phyloP scores from a whole-genome alignment of 306 rosid species.

The Quercus cerris region DNA sequence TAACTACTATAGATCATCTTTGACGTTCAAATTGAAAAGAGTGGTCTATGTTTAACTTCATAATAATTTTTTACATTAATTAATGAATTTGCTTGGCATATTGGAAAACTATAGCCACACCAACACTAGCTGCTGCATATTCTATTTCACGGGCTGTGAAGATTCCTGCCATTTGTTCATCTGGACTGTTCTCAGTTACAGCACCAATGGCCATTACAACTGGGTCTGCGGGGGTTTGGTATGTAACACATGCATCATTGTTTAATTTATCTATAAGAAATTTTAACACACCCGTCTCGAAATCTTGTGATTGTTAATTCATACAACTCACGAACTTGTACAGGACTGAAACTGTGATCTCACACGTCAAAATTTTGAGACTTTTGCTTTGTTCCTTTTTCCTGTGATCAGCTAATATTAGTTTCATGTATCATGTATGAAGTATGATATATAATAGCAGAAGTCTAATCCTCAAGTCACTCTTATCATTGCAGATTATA shows the following conservation, averaged over 20 bases:
- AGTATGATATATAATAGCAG: neutral
- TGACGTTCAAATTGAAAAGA: neutral
- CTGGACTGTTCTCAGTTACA: constrained; percentile 76
- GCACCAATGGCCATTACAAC: constrained; percentile 93
- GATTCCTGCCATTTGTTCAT: constrained; percentile 52
- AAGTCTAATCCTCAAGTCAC: no score
- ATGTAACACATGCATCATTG: constrained; percentile 12
- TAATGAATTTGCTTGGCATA: constrained; percentile 7
- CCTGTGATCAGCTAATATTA: neutral
- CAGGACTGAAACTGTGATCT: no score
- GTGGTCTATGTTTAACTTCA: neutral
- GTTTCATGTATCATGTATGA: neutral
- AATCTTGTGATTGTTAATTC: no score
- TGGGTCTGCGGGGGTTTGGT: constrained; percentile 91
- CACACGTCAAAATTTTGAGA: neutral
- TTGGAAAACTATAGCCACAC: constrained; percentile 53
- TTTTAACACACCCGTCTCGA: neutral
- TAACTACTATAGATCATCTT: neutral
- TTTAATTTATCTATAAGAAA: neutral
- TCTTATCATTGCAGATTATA: no score
- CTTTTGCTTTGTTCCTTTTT: neutral
- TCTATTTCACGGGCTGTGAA: constrained; percentile 84
- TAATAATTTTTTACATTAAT: neutral
- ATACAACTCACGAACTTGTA: no score
- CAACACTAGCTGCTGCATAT: constrained; percentile 88